A percentile compares a stretch with the other conserved stretches of the same genome.
phyloP scores from a whole-genome alignment of 768 basidiomycete genomes.

The Podaxis mareebaensis region DNA sequence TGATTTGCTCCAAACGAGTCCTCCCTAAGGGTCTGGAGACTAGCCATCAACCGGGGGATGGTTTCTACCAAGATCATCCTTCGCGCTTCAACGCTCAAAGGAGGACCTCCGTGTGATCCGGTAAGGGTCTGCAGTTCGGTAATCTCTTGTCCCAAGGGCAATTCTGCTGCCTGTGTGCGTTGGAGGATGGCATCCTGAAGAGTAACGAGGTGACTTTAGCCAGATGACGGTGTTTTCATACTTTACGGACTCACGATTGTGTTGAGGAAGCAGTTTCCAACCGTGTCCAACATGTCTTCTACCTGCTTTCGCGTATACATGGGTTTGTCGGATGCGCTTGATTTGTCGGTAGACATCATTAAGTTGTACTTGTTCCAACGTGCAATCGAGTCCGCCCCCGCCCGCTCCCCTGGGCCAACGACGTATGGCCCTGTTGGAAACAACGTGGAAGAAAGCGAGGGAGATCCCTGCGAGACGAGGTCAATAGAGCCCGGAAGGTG shows the following conservation, averaged over 20 bases:
- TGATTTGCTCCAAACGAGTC: background rate
- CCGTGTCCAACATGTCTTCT: slow-evolving; percentile 31
- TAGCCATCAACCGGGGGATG: slow-evolving; percentile 13
- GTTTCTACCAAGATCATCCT: slow-evolving; percentile 16
- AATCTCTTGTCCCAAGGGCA: slow-evolving; percentile 13
- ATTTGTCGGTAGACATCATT: background rate
- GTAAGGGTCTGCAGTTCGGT: slow-evolving; percentile 10
- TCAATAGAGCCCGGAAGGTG: slow-evolving; percentile 16
- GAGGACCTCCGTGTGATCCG: slow-evolving; percentile 9
- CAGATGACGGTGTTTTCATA: no score
- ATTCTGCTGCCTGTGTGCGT: slow-evolving; percentile 7
- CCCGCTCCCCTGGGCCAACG: slow-evolving; percentile 6
- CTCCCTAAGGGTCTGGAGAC: slow-evolving; percentile 12
- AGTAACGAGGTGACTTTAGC: background rate
- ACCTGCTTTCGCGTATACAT: slow-evolving; percentile 33
- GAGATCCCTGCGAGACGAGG: slow-evolving; percentile 15
- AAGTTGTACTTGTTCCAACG: slow-evolving; percentile 10
- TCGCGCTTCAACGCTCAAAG: slow-evolving; percentile 10
- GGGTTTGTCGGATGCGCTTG: slow-evolving; percentile 22
- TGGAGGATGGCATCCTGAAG: slow-evolving; percentile 15
- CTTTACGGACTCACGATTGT: slow-evolving; percentile 26
- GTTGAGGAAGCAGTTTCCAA: slow-evolving; percentile 29
- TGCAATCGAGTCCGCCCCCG: slow-evolving; percentile 11
- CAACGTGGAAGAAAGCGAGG: slow-evolving; percentile 19
- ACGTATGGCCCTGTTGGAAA: slow-evolving; percentile 14